Conservation (phyloP, 345 rosid genomes). For the Salix exigua region DNA sequence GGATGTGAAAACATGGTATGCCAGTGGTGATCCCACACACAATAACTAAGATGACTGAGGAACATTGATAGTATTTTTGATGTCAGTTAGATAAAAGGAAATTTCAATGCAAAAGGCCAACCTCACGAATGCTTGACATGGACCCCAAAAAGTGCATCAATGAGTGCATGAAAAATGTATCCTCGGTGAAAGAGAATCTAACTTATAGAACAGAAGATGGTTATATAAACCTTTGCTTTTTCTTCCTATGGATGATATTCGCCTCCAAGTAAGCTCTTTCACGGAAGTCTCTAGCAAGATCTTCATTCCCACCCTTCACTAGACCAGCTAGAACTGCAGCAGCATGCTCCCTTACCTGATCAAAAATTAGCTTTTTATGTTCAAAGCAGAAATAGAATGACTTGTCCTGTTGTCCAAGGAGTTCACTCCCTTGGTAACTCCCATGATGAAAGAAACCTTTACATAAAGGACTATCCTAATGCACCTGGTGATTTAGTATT, state of each 20-base stretch:
- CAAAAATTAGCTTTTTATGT: slow-evolving; percentile 11
- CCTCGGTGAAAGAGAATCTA: not conserved
- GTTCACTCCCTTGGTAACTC: not conserved
- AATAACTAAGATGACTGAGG: not conserved
- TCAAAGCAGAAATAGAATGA: not conserved
- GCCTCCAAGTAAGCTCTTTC: slow-evolving; percentile 78
- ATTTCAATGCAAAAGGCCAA: not conserved
- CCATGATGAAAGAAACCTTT: not conserved
- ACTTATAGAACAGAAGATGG: not conserved
- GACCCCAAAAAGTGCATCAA: not conserved
- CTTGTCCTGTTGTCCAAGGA: slow-evolving; percentile 4
- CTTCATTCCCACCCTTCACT: slow-evolving; percentile 92
- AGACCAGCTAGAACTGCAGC: slow-evolving; percentile 95
- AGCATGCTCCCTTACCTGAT: slow-evolving; percentile 95
- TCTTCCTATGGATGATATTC: slow-evolving; percentile 51
- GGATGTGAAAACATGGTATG: not conserved
- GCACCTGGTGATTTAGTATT: not conserved
- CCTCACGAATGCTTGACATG: not conserved
- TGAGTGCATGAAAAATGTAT: not conserved
- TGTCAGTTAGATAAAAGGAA: not conserved
- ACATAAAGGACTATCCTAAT: not conserved
- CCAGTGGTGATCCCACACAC: not conserved
- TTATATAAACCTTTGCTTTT: slow-evolving; percentile 51
- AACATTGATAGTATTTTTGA: not conserved
- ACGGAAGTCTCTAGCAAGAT: slow-evolving; percentile 75